Percentiles rank a stretch among this genome's conserved stretches.
Conservation (phyloP, 164 flowering plant species). For the Chimonanthus salicifolius region DNA sequence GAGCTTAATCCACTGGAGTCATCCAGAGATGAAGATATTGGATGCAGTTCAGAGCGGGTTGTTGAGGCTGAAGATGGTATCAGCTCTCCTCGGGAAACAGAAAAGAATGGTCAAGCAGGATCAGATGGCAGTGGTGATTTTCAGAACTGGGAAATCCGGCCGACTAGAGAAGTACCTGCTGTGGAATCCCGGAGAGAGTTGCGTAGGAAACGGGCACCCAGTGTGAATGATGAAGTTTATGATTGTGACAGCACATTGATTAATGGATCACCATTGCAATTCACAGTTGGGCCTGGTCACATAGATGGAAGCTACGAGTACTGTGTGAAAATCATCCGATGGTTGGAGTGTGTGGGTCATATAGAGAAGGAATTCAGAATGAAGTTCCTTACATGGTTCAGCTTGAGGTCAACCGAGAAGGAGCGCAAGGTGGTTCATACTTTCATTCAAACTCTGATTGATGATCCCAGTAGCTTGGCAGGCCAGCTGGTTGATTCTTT, state of each 20-base stretch:
- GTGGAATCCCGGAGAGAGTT: slow-evolving; percentile 45
- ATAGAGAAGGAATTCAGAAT: slow-evolving; percentile 77
- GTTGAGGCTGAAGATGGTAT: slow-evolving; percentile 59
- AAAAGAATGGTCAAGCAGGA: slow-evolving; percentile 46
- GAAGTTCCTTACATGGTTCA: slow-evolving; percentile 91
- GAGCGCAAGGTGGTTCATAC: slow-evolving; percentile 90
- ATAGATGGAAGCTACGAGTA: slow-evolving; percentile 77
- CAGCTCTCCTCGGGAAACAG: slow-evolving; percentile 43
- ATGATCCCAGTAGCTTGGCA: slow-evolving; percentile 84
- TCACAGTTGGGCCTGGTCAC: slow-evolving; percentile 32
- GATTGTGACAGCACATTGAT: slow-evolving; percentile 85
- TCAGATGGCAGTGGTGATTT: slow-evolving; percentile 70
- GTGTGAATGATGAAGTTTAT: slow-evolving; percentile 46
- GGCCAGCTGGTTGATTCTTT: slow-evolving; percentile 88
- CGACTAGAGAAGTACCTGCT: slow-evolving; percentile 42
- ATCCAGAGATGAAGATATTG: slow-evolving; percentile 62
- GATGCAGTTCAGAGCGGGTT: slow-evolving; percentile 40
- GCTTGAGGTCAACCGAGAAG: slow-evolving; percentile 81
- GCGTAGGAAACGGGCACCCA: slow-evolving; percentile 44
- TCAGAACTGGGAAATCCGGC: slow-evolving; percentile 38
- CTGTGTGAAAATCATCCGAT: slow-evolving; percentile 81
- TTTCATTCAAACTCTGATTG: slow-evolving; percentile 66
- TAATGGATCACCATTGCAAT: slow-evolving; percentile 56
- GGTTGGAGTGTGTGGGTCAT: slow-evolving; percentile 81
- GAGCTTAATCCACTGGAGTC: slow-evolving; percentile 72